These are phyloP conservation scores for Pseudonitzschia multiseries DNA, from an alignment of 108 stramenopile species.

Conservation along the genomic window DNA sequence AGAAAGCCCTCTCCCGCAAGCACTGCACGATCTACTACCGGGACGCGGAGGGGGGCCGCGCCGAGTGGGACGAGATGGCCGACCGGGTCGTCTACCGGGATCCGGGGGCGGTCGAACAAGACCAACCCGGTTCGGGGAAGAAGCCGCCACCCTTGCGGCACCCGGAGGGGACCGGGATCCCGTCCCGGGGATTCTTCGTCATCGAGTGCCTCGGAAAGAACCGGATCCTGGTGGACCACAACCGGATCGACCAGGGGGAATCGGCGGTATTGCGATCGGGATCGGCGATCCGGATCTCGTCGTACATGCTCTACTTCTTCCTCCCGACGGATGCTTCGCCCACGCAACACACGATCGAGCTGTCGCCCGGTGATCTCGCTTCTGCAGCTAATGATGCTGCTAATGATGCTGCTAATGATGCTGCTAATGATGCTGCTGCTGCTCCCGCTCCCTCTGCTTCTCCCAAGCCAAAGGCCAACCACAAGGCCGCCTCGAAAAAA, in stretches of 20 bases:
- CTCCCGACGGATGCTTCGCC: conserved; percentile 30
- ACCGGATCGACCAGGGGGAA: conserved; percentile 45
- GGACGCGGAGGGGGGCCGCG: conserved; percentile 33
- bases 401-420: too few relatives aligned
- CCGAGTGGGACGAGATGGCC: conserved; percentile 11
- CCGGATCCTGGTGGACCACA: conserved; percentile 49
- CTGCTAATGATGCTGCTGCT: neutral
- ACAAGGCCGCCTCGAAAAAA: neutral
- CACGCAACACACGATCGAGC: neutral
- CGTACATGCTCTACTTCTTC: conserved; percentile 43
- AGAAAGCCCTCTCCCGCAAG: conserved; percentile 41
- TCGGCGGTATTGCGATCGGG: conserved; percentile 33
- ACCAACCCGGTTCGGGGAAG: neutral
- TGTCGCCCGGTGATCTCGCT: neutral
- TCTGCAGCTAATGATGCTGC: conserved; percentile 21
- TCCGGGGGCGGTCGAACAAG: neutral
- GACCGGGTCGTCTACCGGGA: conserved; percentile 11
- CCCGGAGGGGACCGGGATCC: conserved; percentile 1
- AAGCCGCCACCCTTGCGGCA: neutral
- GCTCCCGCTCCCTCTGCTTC: too few relatives aligned
- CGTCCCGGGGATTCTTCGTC: conserved; percentile 56
- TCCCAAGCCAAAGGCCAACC: neutral
- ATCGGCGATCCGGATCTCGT: conserved; percentile 30
- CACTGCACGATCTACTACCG: conserved; percentile 48
- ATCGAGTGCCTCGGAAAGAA: conserved; percentile 68